phyloP scores from a whole-genome alignment of 2,329 filamentous ascomycete species.

The Trichophaea hybrida region DNA sequence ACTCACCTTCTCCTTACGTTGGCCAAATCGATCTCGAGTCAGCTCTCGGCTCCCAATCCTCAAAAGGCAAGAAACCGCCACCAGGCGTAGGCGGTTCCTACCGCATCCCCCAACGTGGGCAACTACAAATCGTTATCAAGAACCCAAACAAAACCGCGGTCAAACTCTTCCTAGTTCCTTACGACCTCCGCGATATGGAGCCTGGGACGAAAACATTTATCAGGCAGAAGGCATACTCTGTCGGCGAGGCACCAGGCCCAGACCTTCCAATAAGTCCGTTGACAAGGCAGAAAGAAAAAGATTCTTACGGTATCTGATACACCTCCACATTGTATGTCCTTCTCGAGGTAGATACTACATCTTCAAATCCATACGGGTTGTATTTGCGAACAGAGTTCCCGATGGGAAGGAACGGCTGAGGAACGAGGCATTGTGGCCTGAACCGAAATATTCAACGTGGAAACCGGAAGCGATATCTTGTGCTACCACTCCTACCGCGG shows the following conservation, averaged over 20 bases:
- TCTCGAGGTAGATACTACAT: conserved; percentile 72
- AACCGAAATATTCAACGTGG: conserved; percentile 74
- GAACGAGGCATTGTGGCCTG: conserved; percentile 79
- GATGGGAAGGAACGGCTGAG: conserved; percentile 85
- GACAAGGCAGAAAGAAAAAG: conserved; percentile 39
- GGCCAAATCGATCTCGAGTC: conserved; percentile 86
- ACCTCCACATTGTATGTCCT: conserved; percentile 83
- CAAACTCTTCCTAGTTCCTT: conserved; percentile 86
- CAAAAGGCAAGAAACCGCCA: conserved; percentile 47
- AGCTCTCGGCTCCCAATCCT: conserved; percentile 40
- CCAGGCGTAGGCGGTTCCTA: conserved; percentile 57
- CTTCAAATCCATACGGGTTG: conserved; percentile 81
- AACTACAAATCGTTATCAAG: conserved; percentile 93
- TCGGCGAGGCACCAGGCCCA: conserved; percentile 40
- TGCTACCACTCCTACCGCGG: conserved; percentile 20
- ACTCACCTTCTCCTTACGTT: conserved; percentile 91
- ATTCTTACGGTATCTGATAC: conserved; percentile 78
- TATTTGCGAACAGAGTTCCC: conserved; percentile 91
- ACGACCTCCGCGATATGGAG: conserved; percentile 84
- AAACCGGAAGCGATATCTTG: conserved; percentile 40
- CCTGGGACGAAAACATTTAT: conserved; percentile 91
- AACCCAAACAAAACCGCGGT: conserved; percentile 98
- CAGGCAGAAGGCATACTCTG: conserved; percentile 81
- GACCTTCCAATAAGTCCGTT: conserved; percentile 13
- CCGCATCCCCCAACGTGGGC: conserved; percentile 82